Conservation (phyloP, 2,329 filamentous ascomycete species). For the Pseudogymnoascus sp. region DNA sequence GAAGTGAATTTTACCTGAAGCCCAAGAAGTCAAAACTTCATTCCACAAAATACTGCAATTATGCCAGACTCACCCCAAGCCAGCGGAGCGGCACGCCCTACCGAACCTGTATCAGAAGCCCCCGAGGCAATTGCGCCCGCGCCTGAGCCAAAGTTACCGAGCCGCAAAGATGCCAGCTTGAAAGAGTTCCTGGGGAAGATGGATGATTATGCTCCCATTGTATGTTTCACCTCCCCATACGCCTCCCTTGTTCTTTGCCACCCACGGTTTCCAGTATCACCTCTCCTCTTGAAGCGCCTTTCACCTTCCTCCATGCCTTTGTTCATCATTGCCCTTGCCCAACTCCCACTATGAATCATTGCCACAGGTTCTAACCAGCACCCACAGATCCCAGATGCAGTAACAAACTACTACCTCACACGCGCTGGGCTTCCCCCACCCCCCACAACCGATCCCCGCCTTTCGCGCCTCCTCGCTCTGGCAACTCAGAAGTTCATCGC, state of each 20-base stretch:
- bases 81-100: background rate
- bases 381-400: slow-evolving; percentile 83
- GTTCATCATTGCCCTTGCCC: background rate
- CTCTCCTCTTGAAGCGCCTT: background rate
- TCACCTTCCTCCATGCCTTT: background rate
- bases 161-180: slow-evolving; percentile 84
- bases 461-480: slow-evolving; percentile 86
- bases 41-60: background rate
- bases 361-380: slow-evolving; percentile 1
- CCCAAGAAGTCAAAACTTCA: background rate
- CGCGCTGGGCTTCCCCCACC: slow-evolving; percentile 89
- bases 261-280: background rate
- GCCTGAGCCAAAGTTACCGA: slow-evolving; percentile 57
- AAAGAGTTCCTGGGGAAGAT: slow-evolving; percentile 93
- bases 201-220: slow-evolving; percentile 96
- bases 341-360: background rate
- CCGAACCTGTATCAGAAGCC: slow-evolving; percentile 2
- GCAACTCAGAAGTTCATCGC: slow-evolving; percentile 99
- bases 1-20: background rate
- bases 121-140: slow-evolving; percentile 33
- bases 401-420: slow-evolving; percentile 96
- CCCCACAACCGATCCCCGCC: slow-evolving; percentile 79
- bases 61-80: slow-evolving; percentile 5
- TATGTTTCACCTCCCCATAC: slow-evolving; percentile 39
- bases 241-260: background rate